Percentiles rank a stretch among this genome's conserved stretches.
phyloP scores from a whole-genome alignment of 2,329 filamentous ascomycete genomes.

The Phoma sp. region DNA sequence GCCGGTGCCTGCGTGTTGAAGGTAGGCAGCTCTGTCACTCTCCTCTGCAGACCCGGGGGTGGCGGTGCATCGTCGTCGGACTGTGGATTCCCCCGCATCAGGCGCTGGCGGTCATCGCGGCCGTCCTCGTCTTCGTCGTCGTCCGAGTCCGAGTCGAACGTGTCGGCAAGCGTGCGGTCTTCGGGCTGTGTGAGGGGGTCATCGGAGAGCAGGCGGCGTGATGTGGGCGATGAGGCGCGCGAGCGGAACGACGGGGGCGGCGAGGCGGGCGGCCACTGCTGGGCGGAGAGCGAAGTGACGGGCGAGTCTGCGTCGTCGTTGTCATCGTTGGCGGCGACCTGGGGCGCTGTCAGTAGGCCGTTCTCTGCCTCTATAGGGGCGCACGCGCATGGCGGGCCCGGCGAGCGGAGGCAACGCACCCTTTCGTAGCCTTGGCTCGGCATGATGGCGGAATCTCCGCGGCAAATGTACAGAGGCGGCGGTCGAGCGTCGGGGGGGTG shows the following conservation, averaged over 20 bases:
- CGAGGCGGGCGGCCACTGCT: constrained; percentile 52
- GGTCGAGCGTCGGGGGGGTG: neutral
- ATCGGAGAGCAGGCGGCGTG: constrained; percentile 60
- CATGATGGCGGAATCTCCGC: constrained; percentile 42
- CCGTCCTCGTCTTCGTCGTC: constrained; percentile 69
- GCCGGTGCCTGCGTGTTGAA: constrained; percentile 53
- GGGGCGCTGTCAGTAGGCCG: constrained; percentile 8
- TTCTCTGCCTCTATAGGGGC: neutral
- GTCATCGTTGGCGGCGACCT: constrained; percentile 55
- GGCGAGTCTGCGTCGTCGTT: constrained; percentile 53
- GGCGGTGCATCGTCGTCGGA: constrained; percentile 32
- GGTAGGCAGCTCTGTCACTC: constrained; percentile 61
- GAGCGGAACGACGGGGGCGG: constrained; percentile 85
- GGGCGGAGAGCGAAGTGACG: constrained; percentile 29
- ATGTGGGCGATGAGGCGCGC: constrained; percentile 71
- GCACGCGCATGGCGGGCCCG: constrained; percentile 17
- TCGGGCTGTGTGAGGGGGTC: constrained; percentile 63
- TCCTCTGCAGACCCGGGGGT: constrained; percentile 51
- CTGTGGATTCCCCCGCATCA: constrained; percentile 72
- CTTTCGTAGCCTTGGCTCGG: constrained; percentile 57
- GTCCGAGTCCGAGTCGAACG: constrained; percentile 81
- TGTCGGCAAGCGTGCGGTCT: constrained; percentile 85
- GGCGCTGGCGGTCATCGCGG: constrained; percentile 80
- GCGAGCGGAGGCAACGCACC: constrained; percentile 46
- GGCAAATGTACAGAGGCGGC: neutral